Base-by-base conservation (phyloP, 495 filamentous ascomycete species). In the Trichoderma asperelloides region DNA sequence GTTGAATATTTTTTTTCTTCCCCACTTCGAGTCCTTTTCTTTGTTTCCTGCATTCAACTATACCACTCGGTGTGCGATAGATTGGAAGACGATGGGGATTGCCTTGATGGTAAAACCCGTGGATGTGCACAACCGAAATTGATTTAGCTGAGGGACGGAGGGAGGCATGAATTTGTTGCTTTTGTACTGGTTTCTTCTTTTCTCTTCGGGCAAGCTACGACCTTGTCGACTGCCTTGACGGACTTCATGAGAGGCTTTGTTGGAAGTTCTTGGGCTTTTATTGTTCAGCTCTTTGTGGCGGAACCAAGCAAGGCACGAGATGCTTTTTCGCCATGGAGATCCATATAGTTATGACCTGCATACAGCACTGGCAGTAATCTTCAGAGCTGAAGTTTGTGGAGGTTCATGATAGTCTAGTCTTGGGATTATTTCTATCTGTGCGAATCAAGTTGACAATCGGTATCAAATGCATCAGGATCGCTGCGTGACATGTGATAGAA, bases 21-120 rank as follows among this genome's bases (percentile, higher is more conserved):
- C 13, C 43, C n/a, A 15, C 23, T 16, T 15, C 4, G 16, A 25
- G 7, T 18, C 33, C 28, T 64, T 30, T 64, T 5, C 62, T 23
- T 40, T 21, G 33, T 39, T 64, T 13, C 62, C 33, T 21, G 62
- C 62, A 64, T 64, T 23, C 55, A 60, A 30, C 55, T 60, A 18
- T 37, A 30, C 27, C 27, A 25, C 23, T 60, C 23, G 9, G 23
- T 12, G 27, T 60, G 55, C 27, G 27, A 25, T 12, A 60, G 47
- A 51, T 51, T 60, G 55, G 55, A 60, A 37, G 55, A 28, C 16
- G 55, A 60, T 30, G 27, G 55, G 55, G 27, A 2, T 51, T 30
- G 25, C 55, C 55, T 30, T 60, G 47, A 51, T 18, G 55, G 55
- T 30, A 18, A 25, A 23, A 12, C 25, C 55, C 4, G 11, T 30